These are phyloP conservation scores for Zostera marina DNA, from an alignment of 116 monocot genomes.

Conservation along the genomic window DNA sequence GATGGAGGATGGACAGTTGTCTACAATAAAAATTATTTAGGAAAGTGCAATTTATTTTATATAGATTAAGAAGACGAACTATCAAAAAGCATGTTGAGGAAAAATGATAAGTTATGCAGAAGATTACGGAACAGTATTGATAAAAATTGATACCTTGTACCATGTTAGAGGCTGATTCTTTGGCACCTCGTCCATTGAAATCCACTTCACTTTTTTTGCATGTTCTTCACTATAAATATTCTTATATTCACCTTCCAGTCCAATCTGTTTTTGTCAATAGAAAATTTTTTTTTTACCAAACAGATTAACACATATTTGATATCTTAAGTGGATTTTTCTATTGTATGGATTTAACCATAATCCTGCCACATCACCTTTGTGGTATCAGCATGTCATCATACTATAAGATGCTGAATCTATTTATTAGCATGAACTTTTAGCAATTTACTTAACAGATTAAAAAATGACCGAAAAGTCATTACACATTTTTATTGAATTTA, in stretches of 20 bases:
- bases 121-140: too few relatives aligned
- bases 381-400: too few relatives aligned
- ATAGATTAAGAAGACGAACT: neutral
- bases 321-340: too few relatives aligned
- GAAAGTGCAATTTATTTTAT: neutral
- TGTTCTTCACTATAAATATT: constrained; percentile 32
- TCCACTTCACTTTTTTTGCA: constrained; percentile 41
- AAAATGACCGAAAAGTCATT: neutral
- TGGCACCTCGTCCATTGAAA: constrained; percentile 30
- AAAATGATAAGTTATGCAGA: neutral
- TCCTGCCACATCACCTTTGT: too few relatives aligned
- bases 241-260: constrained; percentile 64
- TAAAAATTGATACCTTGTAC: constrained; percentile 91
- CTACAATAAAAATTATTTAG: constrained; percentile 16
- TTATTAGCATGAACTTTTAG: too few relatives aligned
- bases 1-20: constrained; percentile 38
- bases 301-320: too few relatives aligned
- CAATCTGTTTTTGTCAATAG: constrained; percentile 48
- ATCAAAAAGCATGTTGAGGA: neutral
- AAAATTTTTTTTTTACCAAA: neutral
- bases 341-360: too few relatives aligned
- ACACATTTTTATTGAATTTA: neutral
- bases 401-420: too few relatives aligned
- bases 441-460: neutral
- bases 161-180: constrained; percentile 81